phyloP scores from a whole-genome alignment of 257 asterid species.

The Solanum clarkiae region DNA sequence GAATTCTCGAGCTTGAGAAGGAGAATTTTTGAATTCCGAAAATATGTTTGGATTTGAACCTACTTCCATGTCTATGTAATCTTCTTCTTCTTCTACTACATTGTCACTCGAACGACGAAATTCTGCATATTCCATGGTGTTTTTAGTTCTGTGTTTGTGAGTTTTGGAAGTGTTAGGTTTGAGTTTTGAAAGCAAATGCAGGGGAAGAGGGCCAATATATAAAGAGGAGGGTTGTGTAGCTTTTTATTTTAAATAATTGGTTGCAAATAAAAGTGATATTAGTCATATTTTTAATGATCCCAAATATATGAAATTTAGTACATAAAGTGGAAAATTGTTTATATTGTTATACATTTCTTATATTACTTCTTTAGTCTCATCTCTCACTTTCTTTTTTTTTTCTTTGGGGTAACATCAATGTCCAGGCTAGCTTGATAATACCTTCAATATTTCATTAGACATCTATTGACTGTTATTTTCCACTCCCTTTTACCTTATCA shows the following conservation, averaged over 20 bases:
- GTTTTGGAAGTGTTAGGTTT: neutral
- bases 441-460: neutral
- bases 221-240: neutral
- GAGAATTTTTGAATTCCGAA: conserved; percentile 11
- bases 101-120: conserved; percentile 10
- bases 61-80: conserved; percentile 70
- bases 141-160: neutral
- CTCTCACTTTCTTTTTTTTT: neutral
- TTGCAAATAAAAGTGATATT: neutral
- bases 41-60: conserved; percentile 26
- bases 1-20: conserved; percentile 33
- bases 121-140: neutral
- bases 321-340: neutral
- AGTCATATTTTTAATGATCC: neutral
- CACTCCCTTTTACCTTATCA: neutral
- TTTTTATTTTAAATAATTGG: neutral
- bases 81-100: conserved; percentile 45
- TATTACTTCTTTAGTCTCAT: neutral
- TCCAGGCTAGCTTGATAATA: neutral
- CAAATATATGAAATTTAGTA: neutral
- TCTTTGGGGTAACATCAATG: neutral
- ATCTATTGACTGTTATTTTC: neutral
- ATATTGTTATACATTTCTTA: neutral
- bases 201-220: conserved; percentile 1
- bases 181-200: conserved; percentile 5